Conservation (phyloP, 208 protist genomes). For the Hexamita inflata region DNA sequence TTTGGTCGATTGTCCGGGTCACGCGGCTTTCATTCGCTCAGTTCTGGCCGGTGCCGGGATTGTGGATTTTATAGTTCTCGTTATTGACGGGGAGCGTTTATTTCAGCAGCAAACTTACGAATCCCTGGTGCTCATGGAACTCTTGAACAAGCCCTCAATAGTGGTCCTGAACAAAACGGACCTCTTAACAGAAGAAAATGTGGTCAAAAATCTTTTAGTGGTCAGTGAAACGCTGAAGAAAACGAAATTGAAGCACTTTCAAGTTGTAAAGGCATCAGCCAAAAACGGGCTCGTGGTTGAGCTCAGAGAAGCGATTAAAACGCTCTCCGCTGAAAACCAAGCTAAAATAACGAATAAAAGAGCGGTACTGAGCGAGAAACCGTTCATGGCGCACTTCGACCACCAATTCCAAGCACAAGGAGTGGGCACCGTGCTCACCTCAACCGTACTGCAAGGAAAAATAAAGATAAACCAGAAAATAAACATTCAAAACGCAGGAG, state of each 20-base stretch:
- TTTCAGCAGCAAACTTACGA: slow-evolving; percentile 25
- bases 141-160: neutral
- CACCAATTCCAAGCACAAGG: neutral
- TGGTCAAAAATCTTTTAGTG: too few relatives aligned
- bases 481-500: too few relatives aligned
- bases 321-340: too few relatives aligned
- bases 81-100: slow-evolving; percentile 17
- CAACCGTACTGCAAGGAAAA: neutral
- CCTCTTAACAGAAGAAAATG: neutral
- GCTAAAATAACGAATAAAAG: too few relatives aligned
- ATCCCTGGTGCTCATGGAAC: neutral
- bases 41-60: slow-evolving; percentile 30
- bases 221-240: too few relatives aligned
- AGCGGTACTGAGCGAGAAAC: neutral
- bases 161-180: neutral
- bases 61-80: neutral
- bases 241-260: too few relatives aligned
- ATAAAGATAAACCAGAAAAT: too few relatives aligned
- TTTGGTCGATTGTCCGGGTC: slow-evolving; percentile 32
- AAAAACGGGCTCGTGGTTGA: too few relatives aligned
- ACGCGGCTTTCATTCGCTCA: slow-evolving; percentile 29
- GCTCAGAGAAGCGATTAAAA: too few relatives aligned
- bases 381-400: neutral
- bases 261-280: too few relatives aligned
- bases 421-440: neutral